These are phyloP conservation scores for Podospora sp. DNA, from an alignment of 495 filamentous ascomycete genomes.

Conservation along the genomic window DNA sequence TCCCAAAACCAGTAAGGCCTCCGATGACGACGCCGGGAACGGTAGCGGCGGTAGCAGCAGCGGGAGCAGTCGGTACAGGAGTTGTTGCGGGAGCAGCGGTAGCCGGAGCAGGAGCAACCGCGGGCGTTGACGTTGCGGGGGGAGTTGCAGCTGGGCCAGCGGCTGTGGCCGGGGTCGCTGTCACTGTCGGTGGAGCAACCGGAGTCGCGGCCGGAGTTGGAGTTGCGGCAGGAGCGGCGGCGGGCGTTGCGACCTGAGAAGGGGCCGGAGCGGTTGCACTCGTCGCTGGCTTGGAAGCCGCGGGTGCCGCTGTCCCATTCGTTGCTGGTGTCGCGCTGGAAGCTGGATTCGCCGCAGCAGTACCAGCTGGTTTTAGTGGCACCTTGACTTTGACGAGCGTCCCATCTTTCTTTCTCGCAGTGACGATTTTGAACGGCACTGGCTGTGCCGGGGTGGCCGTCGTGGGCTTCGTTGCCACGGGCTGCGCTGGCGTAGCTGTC, in stretches of 20 bases:
- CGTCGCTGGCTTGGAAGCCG: background rate
- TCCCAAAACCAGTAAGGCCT: slow-evolving; percentile 1
- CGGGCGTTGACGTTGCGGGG: background rate
- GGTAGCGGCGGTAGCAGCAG: background rate
- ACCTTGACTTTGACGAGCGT: slow-evolving; percentile 15
- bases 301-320: background rate
- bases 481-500: background rate
- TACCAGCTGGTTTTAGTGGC: background rate
- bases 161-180: background rate
- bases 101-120: background rate
- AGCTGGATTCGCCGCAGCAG: background rate
- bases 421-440: slow-evolving; percentile 15
- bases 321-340: background rate
- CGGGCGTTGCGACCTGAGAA: too few species aligned
- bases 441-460: background rate
- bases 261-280: too few species aligned
- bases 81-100: background rate
- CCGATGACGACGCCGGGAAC: background rate
- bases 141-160: background rate
- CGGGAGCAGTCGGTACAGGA: background rate
- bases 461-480: background rate
- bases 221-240: background rate
- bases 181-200: background rate
- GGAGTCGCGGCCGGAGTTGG: background rate
- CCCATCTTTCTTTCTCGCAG: slow-evolving; percentile 7